These are phyloP conservation scores for Whalleya microplaca DNA, from an alignment of 2,329 filamentous ascomycete genomes.

Conservation along the genomic window DNA sequence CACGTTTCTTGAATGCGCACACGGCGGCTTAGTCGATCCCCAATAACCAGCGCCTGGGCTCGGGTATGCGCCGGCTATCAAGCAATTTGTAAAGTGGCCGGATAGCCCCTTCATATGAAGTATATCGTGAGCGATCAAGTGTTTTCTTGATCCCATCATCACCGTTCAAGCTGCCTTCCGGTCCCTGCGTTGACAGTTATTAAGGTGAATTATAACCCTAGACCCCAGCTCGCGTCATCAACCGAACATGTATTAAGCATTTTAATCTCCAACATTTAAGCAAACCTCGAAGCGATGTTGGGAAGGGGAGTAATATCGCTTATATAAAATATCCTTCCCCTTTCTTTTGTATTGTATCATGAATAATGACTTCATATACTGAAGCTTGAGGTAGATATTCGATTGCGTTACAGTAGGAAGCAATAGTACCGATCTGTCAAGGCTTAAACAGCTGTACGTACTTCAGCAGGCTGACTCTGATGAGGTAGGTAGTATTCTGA, in stretches of 20 bases:
- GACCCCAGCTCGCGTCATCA: neutral
- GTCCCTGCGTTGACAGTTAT: neutral
- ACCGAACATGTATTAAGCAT: too few species aligned
- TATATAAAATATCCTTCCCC: neutral
- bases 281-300: neutral
- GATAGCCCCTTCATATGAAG: too few species aligned
- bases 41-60: too few species aligned
- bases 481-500: neutral
- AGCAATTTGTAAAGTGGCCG: too few species aligned
- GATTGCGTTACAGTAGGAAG: constrained; percentile 10
- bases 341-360: constrained; percentile 10
- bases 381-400: constrained; percentile 2
- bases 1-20: neutral
- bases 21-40: neutral
- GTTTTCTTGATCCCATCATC: too few species aligned
- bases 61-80: too few species aligned
- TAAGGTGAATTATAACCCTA: neutral
- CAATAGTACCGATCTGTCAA: constrained; percentile 17
- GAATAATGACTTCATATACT: constrained; percentile 7
- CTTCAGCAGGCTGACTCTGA: neutral
- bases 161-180: neutral
- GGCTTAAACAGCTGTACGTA: too few species aligned
- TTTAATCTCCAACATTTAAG: neutral
- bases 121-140: too few species aligned
- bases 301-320: neutral